Conservation (phyloP, 305 asterid genomes). For the Fraxinus nigra region DNA sequence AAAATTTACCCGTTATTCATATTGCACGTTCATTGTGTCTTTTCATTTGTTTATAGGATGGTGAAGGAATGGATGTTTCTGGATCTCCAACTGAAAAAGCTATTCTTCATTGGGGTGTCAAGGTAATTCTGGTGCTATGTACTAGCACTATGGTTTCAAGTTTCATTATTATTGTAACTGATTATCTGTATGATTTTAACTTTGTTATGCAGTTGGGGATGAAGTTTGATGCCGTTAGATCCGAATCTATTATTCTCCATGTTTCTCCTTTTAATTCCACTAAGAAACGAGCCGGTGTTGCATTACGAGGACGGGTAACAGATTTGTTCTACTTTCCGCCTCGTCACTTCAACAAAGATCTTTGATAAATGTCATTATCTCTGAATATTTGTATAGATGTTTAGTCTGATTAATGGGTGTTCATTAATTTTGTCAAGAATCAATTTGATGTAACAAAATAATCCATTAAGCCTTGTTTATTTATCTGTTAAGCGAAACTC, state of each 20-base stretch:
- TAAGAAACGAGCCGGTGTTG: conserved; percentile 89
- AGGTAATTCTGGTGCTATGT: conserved; percentile 45
- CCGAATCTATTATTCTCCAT: conserved; percentile 79
- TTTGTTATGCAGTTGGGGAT: conserved; percentile 68
- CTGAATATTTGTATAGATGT: not conserved
- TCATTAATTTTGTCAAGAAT: not conserved
- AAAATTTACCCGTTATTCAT: not conserved
- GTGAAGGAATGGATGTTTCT: conserved; percentile 60
- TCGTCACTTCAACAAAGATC: not conserved
- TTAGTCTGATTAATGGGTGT: conserved; percentile 1
- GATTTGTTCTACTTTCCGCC: not conserved
- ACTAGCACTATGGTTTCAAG: conserved; percentile 1
- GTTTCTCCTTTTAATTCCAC: conserved; percentile 93
- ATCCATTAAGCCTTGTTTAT: not conserved
- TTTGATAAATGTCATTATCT: not conserved
- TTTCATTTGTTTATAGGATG: conserved; percentile 42
- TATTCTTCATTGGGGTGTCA: conserved; percentile 86
- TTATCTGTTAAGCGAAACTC: not conserved
- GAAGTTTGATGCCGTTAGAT: conserved; percentile 76
- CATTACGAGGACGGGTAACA: conserved; percentile 70
- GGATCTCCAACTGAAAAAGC: conserved; percentile 99
- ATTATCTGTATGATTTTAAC: conserved; percentile 14
- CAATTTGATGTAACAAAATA: not conserved
- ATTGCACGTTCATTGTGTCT: conserved; percentile 6
- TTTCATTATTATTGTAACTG: conserved; percentile 18